phyloP scores from a whole-genome alignment of 2,329 filamentous ascomycete genomes.

The Claviceps spartinae region DNA sequence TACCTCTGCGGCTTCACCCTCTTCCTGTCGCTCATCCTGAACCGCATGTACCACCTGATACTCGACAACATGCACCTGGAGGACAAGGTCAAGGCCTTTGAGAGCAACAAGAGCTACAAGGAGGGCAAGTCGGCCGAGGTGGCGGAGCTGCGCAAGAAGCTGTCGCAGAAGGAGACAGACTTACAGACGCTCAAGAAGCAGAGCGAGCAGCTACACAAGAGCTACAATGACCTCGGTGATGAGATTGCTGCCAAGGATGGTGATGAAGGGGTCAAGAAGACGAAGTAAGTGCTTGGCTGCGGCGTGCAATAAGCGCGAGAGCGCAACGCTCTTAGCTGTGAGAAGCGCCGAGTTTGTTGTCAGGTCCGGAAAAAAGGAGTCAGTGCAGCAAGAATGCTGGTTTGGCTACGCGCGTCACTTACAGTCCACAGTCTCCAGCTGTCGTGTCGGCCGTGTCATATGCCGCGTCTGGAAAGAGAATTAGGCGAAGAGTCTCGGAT shows the following conservation, averaged over 20 bases:
- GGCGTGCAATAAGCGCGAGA: too few relatives aligned
- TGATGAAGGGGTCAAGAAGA: constrained; percentile 44
- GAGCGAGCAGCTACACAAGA: constrained; percentile 64
- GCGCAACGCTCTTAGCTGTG: too few relatives aligned
- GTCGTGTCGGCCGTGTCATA: too few relatives aligned
- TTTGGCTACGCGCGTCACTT: too few relatives aligned
- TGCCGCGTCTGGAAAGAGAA: not conserved
- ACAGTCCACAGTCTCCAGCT: too few relatives aligned
- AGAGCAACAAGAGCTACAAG: constrained; percentile 58
- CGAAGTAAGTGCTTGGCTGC: constrained; percentile 12
- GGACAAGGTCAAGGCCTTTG: constrained; percentile 75
- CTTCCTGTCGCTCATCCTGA: constrained; percentile 95
- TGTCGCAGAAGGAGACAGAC: constrained; percentile 69
- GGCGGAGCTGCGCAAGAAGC: constrained; percentile 51
- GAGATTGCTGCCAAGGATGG: constrained; percentile 51
- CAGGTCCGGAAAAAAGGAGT: too few relatives aligned
- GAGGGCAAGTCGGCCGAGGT: constrained; percentile 68
- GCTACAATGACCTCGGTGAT: constrained; percentile 78
- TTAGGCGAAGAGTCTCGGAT: not conserved
- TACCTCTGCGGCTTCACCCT: constrained; percentile 99
- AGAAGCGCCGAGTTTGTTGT: too few relatives aligned
- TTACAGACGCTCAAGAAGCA: constrained; percentile 88
- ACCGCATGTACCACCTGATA: constrained; percentile 98
- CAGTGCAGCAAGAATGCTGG: too few relatives aligned
- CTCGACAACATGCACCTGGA: constrained; percentile 82